Conservation (phyloP, 106 monocot genomes). For the Acanthochlamys bracteata region DNA sequence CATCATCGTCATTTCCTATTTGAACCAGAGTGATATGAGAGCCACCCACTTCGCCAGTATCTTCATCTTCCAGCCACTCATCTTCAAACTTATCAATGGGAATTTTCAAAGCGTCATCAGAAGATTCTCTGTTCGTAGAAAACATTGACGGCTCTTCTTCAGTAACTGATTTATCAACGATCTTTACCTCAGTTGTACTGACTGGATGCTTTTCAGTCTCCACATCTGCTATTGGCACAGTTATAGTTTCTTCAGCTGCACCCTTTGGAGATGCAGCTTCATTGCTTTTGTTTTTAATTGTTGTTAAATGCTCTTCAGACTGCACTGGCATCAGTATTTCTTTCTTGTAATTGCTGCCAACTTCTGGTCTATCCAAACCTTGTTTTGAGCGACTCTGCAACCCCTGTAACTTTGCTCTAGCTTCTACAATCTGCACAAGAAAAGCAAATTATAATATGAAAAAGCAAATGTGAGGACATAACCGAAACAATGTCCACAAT, state of each 20-base stretch:
- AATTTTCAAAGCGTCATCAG: not conserved
- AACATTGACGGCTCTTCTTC: slow-evolving; percentile 12
- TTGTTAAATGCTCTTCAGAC: not conserved
- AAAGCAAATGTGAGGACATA: too few relatives aligned
- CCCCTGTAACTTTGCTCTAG: slow-evolving; percentile 4
- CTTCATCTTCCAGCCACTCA: slow-evolving; percentile 42
- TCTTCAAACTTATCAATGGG: slow-evolving; percentile 17
- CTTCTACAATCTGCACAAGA: slow-evolving; percentile 11
- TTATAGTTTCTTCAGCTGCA: slow-evolving; percentile 6
- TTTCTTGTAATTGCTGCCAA: not conserved
- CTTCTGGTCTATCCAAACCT: not conserved
- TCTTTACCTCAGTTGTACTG: not conserved
- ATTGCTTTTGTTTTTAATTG: not conserved
- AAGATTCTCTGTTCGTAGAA: slow-evolving; percentile 1
- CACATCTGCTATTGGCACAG: not conserved
- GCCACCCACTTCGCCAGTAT: slow-evolving; percentile 11
- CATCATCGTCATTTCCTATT: slow-evolving; percentile 29
- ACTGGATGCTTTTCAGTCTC: slow-evolving; percentile 24
- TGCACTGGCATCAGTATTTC: slow-evolving; percentile 10
- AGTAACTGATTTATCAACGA: slow-evolving; percentile 21
- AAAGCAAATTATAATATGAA: not conserved
- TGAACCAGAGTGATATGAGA: slow-evolving; percentile 9
- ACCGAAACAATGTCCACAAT: too few relatives aligned
- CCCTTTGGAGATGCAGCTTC: not conserved
- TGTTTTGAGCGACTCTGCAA: slow-evolving; percentile 6